Evolutionary conservation across 495 filamentous ascomycete genomes (phyloP).

Genomic region (Tuber aestivum): DNA sequence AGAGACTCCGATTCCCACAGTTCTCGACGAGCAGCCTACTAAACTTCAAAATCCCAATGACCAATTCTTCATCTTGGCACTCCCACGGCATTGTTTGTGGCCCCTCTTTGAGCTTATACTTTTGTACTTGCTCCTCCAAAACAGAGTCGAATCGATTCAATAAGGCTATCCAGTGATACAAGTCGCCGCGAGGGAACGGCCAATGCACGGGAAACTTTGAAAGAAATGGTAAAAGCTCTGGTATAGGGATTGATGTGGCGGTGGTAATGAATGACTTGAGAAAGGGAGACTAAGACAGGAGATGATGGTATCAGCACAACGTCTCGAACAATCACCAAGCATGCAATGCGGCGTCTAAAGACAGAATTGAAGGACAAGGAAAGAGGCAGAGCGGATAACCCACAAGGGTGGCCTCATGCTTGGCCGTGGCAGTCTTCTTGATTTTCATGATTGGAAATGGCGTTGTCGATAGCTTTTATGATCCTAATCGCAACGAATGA

Average conservation of each 20-base stretch:
- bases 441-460: constrained; percentile 75
- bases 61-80: constrained; percentile 50
- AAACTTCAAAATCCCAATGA: constrained; percentile 75
- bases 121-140: constrained; percentile 70
- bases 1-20: constrained; percentile 95
- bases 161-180: constrained; percentile 96
- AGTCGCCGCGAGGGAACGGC: constrained; percentile 93
- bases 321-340: constrained; percentile 30
- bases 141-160: constrained; percentile 91
- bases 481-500: not conserved
- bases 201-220: constrained; percentile 75
- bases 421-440: constrained; percentile 83
- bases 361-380: not conserved
- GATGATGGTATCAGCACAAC: constrained; percentile 42
- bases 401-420: constrained; percentile 92
- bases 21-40: constrained; percentile 81
- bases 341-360: not conserved
- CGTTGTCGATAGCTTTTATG: not conserved
- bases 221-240: constrained; percentile 70
- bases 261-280: constrained; percentile 68
- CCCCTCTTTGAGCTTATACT: constrained; percentile 72
- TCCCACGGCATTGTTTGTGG: constrained; percentile 61
- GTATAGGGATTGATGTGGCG: constrained; percentile 62
- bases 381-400: constrained; percentile 41
- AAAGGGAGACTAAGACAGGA: constrained; percentile 67